Conservation (phyloP, 768 basidiomycete species). For the Postia placenta region DNA sequence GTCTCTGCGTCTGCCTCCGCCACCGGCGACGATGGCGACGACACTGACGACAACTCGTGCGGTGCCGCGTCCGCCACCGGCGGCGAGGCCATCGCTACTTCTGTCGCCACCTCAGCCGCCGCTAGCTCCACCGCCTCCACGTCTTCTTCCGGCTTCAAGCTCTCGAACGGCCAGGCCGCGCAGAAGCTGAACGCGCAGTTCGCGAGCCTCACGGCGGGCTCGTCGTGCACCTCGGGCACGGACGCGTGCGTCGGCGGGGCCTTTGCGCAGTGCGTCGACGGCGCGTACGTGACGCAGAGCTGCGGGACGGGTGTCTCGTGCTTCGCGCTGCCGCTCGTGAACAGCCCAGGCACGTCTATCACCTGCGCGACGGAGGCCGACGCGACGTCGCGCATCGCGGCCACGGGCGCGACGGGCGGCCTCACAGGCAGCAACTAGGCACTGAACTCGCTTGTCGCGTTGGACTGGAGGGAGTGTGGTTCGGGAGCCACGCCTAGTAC, state of each 20-base stretch:
- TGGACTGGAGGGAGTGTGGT: neutral
- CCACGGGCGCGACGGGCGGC: constrained; percentile 28
- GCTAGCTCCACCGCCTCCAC: constrained; percentile 11
- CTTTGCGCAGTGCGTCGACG: constrained; percentile 37
- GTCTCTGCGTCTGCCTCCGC: constrained; percentile 2
- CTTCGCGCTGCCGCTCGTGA: constrained; percentile 38
- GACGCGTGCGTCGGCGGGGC: constrained; percentile 31
- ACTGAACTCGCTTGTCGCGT: neutral
- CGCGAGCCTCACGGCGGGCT: constrained; percentile 19
- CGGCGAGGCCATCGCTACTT: constrained; percentile 5
- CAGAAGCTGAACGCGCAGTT: constrained; percentile 29
- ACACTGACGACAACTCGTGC: constrained; percentile 4
- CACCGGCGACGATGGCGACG: constrained; percentile 6
- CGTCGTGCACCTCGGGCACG: constrained; percentile 23
- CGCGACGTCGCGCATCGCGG: constrained; percentile 27
- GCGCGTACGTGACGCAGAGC: constrained; percentile 26
- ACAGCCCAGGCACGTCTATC: constrained; percentile 32
- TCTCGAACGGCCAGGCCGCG: constrained; percentile 28
- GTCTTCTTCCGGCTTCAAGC: constrained; percentile 12
- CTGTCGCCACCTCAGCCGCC: constrained; percentile 6
- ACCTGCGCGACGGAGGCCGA: constrained; percentile 32
- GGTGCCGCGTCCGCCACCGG: constrained; percentile 3
- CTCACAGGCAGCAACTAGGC: constrained; percentile 19
- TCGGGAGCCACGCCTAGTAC: constrained; percentile 1
- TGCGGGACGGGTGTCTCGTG: constrained; percentile 29